Evolutionary conservation across 192 early-diverging fungal species (phyloP), one percentile per base, ranked within the genome.

Genomic region (Kappamyces sp.): DNA sequence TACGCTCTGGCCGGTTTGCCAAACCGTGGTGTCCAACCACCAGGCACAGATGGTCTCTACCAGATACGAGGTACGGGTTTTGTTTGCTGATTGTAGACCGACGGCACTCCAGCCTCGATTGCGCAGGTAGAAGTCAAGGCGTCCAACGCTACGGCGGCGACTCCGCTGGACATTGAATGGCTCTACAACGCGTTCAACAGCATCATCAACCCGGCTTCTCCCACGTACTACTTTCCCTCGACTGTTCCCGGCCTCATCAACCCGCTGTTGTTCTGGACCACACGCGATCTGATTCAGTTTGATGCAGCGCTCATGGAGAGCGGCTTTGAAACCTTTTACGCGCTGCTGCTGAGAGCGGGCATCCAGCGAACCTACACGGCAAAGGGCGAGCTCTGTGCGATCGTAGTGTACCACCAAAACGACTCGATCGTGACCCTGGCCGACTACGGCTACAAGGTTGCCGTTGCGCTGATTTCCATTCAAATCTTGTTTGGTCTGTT

Each of bases 361-460:
- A 55, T 55, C 1, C 54, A 55, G 40, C 4, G 54, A 40, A 55
- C 54, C n/a, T 55, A 43, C n/a, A 5, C 37, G 7, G 39, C 54
- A 2, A 2, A 29, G 5, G 32, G 32, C 9, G 7, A 5, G 7
- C 32, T 40, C 12, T 55, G 54, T 30, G 22, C 22, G 22, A 22
- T 22, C 22, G 22, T 22, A 0, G 22, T 22, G 22, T 22, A 22
- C 22, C 22, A 22, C 22, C 9, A 12, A 9, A 4, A 49, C 30
- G 30, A 49, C 12, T 29, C 48, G 12, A 49, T 33, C 8, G 9
- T 49, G 48, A 32, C 30, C 32, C 54, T n/a, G 40, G 29, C 7
- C 2, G 40, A 0, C 7, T 55, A 5, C 40, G 5, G 9, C 6
- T 9, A 8, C 5, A 12, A 3, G 11, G 45, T 39, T 5, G 7